Conservation (phyloP, 495 filamentous ascomycete species). For the Chlorociboria aeruginascens region DNA sequence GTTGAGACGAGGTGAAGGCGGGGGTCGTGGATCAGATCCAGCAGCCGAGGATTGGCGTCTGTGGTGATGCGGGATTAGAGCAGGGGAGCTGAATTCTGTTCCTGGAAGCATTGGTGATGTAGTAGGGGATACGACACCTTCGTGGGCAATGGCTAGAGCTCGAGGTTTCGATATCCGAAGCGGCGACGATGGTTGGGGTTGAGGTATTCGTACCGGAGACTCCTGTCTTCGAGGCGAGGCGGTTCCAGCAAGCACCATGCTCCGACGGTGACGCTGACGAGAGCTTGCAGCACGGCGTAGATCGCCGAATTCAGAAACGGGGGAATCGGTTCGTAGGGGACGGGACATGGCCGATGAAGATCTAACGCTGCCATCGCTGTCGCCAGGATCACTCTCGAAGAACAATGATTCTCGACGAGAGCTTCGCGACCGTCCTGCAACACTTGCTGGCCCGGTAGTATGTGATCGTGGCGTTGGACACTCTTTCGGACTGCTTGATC, state of each 20-base stretch:
- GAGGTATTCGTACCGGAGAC: conserved; percentile 62
- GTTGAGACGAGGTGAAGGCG: conserved; percentile 68
- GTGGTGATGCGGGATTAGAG: conserved; percentile 54
- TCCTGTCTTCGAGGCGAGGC: conserved; percentile 71
- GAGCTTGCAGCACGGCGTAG: conserved; percentile 57
- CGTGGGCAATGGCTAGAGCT: conserved; percentile 53
- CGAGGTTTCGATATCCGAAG: conserved; percentile 79
- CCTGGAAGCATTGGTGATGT: conserved; percentile 77
- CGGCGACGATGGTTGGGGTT: conserved; percentile 79
- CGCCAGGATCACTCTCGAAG: conserved; percentile 60
- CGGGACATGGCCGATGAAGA: conserved; percentile 69
- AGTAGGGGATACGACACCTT: conserved; percentile 72
- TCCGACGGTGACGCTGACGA: conserved; percentile 69
- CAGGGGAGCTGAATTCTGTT: conserved; percentile 70
- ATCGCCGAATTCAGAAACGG: conserved; percentile 68
- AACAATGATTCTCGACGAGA: conserved; percentile 59
- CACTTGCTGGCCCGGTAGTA: conserved; percentile 47
- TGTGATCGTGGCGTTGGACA: conserved; percentile 85
- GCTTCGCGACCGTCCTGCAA: conserved; percentile 49
- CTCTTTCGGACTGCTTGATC: conserved; percentile 85
- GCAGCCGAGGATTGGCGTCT: conserved; percentile 86
- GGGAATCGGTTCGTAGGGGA: conserved; percentile 68
- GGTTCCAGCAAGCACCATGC: conserved; percentile 63
- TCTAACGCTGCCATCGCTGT: conserved; percentile 76
- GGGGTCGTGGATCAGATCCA: conserved; percentile 59